Base-by-base conservation (phyloP, 176 grass and related monocot genomes). In the Hsuehochloa calcarea region DNA sequence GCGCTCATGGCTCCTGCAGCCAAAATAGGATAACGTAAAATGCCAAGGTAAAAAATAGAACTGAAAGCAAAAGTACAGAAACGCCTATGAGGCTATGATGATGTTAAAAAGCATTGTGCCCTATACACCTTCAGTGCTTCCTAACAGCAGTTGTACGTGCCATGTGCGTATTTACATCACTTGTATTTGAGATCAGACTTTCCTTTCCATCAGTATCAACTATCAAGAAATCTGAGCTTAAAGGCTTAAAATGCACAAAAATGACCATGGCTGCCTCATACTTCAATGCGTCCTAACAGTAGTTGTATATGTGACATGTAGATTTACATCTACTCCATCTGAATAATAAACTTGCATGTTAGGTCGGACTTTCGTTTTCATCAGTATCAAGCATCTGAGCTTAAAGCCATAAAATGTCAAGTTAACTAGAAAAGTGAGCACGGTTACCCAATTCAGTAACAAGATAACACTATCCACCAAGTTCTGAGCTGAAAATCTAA, bases 401-500 rank as follows among this genome's bases (percentile, higher is more conserved):
- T 70, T n/a, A 8, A 70, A 69, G 51, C 10, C 16, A 49, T 35
- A 46, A 64, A 69, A 79, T 17, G 65, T 4, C 74, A 77, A 69
- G 38, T 46, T 52, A 74, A 56, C 25, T 35, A 38, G 54, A 52
- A 34, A n/a, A 65, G 39, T n/a, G 26, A 54, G 23, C 41, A 20
- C 5, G 6, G 68, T 16, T 47, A 83, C 49, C 12, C 35, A 61
- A 61, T 1, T 70, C 17, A 54, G 34, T 62, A 62, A 17, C 20
- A 7, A 77, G 23, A 62, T 68, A 76, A 16, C 26, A 68, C n/a
- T 15, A 46, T 60, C 37, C 29, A 74, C 63, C 50, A 76, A 60
- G 15, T 69, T 88, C 52, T 70, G 25, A 77, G 41, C 80, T 61
- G 40, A 77, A 68, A 77, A 77, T 61, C 44, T 70, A 68, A 61